Evolutionary conservation across 1,139 yeast species (phyloP).

Genomic region (Arxiozyma slooffiae): DNA sequence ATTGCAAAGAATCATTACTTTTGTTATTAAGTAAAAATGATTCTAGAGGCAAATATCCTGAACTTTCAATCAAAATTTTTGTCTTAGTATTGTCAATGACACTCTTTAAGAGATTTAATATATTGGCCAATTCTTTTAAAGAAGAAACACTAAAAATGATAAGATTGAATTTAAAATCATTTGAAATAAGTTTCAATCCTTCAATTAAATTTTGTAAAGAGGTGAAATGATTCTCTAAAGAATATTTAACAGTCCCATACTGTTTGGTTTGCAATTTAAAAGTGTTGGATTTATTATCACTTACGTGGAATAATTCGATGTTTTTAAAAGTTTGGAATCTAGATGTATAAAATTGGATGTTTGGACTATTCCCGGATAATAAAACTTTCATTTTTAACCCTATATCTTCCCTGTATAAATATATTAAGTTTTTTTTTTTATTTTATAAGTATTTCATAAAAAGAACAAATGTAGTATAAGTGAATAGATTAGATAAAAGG

Average conservation of each 20-base stretch:
- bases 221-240: slow-evolving; percentile 19
- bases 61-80: slow-evolving; percentile 51
- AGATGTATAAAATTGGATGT: slow-evolving; percentile 25
- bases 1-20: neutral
- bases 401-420: neutral
- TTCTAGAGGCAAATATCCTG: slow-evolving; percentile 62
- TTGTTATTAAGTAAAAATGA: slow-evolving; percentile 41
- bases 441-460: neutral
- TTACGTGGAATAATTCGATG: slow-evolving; percentile 24
- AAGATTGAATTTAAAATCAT: slow-evolving; percentile 35
- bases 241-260: slow-evolving; percentile 20
- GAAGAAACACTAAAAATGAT: slow-evolving; percentile 40
- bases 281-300: slow-evolving; percentile 16
- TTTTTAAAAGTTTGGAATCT: slow-evolving; percentile 20
- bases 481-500: too few relatives aligned
- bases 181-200: slow-evolving; percentile 7
- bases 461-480: too few relatives aligned
- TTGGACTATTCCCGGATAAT: slow-evolving; percentile 26
- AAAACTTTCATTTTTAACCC: slow-evolving; percentile 17
- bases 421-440: neutral
- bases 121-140: slow-evolving; percentile 37
- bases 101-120: slow-evolving; percentile 31
- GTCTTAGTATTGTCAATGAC: slow-evolving; percentile 33
- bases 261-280: slow-evolving; percentile 17
- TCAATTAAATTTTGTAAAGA: slow-evolving; percentile 15